Base-by-base conservation (phyloP, 441 rosid genomes). In the Gossypium schwendimanii region DNA sequence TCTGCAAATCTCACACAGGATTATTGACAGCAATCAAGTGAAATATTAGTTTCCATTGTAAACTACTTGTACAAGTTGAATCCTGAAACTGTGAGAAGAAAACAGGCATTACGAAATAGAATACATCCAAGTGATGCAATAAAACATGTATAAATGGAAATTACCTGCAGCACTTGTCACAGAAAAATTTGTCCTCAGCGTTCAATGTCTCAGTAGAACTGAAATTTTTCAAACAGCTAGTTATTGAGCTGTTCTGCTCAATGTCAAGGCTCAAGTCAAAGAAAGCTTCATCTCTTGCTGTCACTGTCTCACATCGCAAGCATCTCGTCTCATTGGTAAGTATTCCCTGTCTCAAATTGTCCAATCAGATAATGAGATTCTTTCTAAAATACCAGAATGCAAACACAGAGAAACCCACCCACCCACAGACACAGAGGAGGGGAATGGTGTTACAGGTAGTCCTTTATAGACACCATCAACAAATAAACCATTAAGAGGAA, bases 121-220 rank as follows among this genome's bases (percentile, higher is more conserved):
- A 28, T 4, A 18, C 17, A 52, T 63, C 41, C 8, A 61, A 59
- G 57, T 39, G 68, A 72, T 15, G 44, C 41, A 47, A 47, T 63
- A 63, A 26, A 21, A 33, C 64, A 23, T 9, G 41, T 15, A 28
- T 20, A 33, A 70, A 68, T 73, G 50, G 26, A 26, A 74, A 76
- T 24, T 53, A 91, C 98, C 98, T 93, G 97, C 98, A 87, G 88
- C 98, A 93, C 78, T 93, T 91, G 86, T 93, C 98, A 77, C 98
- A 90, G 84, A 93, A 93, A 79, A 93, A 93, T 75, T 93, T 91
- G 82, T 93, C 98, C 77, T 93, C 97, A 0, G 98, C 97, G 75
- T 93, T 92, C 82, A 93, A 81, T 45, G 97, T 91, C 87, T 93
- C 98, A 3, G 97, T 91, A 57, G 98, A 93, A 79, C 98, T 93